phyloP scores from a whole-genome alignment of 129 eudicot genomes.

The Cynara cardunculus region DNA sequence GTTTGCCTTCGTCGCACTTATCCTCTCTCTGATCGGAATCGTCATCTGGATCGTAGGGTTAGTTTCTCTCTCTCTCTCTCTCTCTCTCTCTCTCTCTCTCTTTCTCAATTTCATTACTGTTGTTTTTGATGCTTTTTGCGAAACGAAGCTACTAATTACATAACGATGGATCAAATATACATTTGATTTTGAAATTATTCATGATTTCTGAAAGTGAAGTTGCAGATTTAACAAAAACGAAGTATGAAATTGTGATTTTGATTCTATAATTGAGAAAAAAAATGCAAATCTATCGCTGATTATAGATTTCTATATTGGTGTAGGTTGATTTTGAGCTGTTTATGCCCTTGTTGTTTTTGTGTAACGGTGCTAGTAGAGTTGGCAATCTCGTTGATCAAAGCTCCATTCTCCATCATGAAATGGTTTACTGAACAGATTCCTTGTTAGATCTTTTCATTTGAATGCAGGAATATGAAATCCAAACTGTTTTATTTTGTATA shows the following conservation, averaged over 20 bases:
- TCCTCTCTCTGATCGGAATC: constrained; percentile 66
- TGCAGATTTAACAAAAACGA: too few species aligned
- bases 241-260: background rate
- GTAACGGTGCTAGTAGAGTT: constrained; percentile 65
- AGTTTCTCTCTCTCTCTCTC: constrained; percentile 1
- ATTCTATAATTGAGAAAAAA: background rate
- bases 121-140: background rate
- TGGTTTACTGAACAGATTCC: constrained; percentile 73
- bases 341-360: constrained; percentile 77
- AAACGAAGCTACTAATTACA: background rate
- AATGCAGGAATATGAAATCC: background rate
- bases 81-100: too few species aligned
- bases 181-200: background rate
- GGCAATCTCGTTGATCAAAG: constrained; percentile 61
- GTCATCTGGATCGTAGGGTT: constrained; percentile 82
- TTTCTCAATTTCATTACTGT: background rate
- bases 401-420: constrained; percentile 64
- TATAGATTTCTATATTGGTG: background rate
- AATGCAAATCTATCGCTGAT: background rate
- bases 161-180: background rate
- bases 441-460: constrained; percentile 27
- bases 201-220: background rate
- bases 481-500: background rate
- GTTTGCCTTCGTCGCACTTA: constrained; percentile 68
- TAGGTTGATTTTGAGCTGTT: constrained; percentile 58